phyloP scores from a whole-genome alignment of 169 alveolate genomes.

The Plasmodium adleri region DNA sequence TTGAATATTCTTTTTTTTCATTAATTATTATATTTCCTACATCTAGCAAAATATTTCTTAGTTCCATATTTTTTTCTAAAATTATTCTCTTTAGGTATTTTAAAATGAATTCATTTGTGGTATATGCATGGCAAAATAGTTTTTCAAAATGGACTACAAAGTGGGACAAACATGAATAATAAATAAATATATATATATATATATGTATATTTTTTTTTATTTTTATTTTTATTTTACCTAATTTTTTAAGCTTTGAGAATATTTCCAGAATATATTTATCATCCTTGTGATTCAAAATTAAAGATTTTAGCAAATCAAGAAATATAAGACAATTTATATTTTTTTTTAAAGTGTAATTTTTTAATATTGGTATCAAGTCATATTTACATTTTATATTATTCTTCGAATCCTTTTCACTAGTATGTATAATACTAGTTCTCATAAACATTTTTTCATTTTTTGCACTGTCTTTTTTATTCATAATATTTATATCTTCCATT shows the following conservation, averaged over 20 bases:
- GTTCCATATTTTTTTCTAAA: constrained; percentile 43
- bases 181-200: neutral
- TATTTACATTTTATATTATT: constrained; percentile 10
- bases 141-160: constrained; percentile 41
- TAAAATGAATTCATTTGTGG: constrained; percentile 40
- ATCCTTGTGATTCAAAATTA: constrained; percentile 49
- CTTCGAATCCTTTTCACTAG: neutral
- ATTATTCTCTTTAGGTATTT: constrained; percentile 51
- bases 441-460: neutral
- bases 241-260: constrained; percentile 36
- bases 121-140: constrained; percentile 26
- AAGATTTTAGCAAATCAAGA: constrained; percentile 35
- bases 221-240: constrained; percentile 25
- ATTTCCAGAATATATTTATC: constrained; percentile 28
- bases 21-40: constrained; percentile 47
- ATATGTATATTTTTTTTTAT: neutral
- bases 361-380: constrained; percentile 29
- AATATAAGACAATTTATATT: constrained; percentile 4
- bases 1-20: constrained; percentile 32
- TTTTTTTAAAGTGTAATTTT: constrained; percentile 30
- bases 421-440: neutral
- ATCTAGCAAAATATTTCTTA: constrained; percentile 18
- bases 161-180: neutral
- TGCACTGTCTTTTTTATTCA: neutral
- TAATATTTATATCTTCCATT: neutral